Conservation (phyloP, 371 early-diverging fungal species). For the Mucor saturninus region DNA sequence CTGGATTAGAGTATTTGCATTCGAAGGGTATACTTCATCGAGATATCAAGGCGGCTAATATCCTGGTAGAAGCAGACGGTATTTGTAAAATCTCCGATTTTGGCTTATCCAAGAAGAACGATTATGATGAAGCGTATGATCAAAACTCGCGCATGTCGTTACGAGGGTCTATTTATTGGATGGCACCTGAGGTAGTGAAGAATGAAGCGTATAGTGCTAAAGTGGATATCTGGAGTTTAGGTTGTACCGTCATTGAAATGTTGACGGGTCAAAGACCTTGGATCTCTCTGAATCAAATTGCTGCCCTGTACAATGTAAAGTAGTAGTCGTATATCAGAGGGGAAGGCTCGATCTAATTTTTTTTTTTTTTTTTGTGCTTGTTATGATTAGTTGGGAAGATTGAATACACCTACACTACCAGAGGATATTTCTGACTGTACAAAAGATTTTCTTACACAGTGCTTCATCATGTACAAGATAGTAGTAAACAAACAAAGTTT, state of each 20-base stretch:
- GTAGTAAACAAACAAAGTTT: neutral
- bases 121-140: slow-evolving; percentile 57
- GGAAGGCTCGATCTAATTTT: neutral
- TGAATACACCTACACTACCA: slow-evolving; percentile 72
- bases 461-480: slow-evolving; percentile 64
- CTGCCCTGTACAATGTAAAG: slow-evolving; percentile 72
- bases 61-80: slow-evolving; percentile 82
- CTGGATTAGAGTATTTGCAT: slow-evolving; percentile 91
- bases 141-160: slow-evolving; percentile 61
- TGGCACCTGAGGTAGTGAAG: slow-evolving; percentile 94
- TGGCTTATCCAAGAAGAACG: slow-evolving; percentile 90
- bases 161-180: slow-evolving; percentile 81
- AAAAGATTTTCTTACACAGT: slow-evolving; percentile 65
- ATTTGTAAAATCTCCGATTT: slow-evolving; percentile 97
- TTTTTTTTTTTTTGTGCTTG: neutral
- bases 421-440: slow-evolving; percentile 66
- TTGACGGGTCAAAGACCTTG: slow-evolving; percentile 90
- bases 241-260: slow-evolving; percentile 92
- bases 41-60: slow-evolving; percentile 97
- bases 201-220: slow-evolving; percentile 78
- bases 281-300: slow-evolving; percentile 70
- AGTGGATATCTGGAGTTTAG: slow-evolving; percentile 82
- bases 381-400: slow-evolving; percentile 45
- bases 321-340: too few relatives aligned
- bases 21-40: slow-evolving; percentile 87